phyloP scores from a whole-genome alignment of 2,329 filamentous ascomycete genomes.

The Volutella citrinella region DNA sequence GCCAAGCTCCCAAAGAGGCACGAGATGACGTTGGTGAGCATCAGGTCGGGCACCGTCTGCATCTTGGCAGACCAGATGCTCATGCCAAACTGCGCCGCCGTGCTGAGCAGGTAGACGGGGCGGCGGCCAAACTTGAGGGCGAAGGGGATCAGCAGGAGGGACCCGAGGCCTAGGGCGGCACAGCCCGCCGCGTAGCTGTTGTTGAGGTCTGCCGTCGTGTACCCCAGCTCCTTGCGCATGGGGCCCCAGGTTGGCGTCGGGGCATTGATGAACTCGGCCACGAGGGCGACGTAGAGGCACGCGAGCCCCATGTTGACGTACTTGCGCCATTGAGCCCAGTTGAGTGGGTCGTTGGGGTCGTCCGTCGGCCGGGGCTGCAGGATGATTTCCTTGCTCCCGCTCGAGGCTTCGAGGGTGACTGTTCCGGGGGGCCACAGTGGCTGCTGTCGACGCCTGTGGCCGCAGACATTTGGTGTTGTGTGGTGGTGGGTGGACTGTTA shows the following conservation, averaged over 20 bases:
- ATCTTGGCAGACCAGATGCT: conserved; percentile 9
- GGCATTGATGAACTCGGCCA: conserved; percentile 15
- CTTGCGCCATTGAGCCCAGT: neutral
- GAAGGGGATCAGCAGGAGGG: conserved; percentile 42
- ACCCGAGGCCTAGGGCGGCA: conserved; percentile 39
- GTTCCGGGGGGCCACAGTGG: conserved; percentile 4
- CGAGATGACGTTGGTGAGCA: conserved; percentile 35
- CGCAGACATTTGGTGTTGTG: neutral
- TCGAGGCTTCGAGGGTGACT: neutral
- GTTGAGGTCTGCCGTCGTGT: conserved; percentile 39
- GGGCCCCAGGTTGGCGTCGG: conserved; percentile 33
- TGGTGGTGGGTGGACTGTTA: too few relatives aligned
- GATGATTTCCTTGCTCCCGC: neutral
- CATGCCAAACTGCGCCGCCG: conserved; percentile 1
- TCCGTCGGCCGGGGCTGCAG: conserved; percentile 1
- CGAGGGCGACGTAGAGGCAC: too few relatives aligned
- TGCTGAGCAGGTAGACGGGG: conserved; percentile 37
- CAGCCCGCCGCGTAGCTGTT: conserved; percentile 42
- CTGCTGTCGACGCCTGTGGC: neutral
- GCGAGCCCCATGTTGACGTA: conserved; percentile 1
- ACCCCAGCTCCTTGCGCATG: conserved; percentile 39
- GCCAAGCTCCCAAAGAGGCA: conserved; percentile 21
- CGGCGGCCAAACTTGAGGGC: conserved; percentile 44
- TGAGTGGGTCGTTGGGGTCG: neutral
- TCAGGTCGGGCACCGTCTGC: conserved; percentile 3